These are phyloP conservation scores for Gnetum montanum DNA, from an alignment of 75 land plant genomes.

Conservation along the genomic window DNA sequence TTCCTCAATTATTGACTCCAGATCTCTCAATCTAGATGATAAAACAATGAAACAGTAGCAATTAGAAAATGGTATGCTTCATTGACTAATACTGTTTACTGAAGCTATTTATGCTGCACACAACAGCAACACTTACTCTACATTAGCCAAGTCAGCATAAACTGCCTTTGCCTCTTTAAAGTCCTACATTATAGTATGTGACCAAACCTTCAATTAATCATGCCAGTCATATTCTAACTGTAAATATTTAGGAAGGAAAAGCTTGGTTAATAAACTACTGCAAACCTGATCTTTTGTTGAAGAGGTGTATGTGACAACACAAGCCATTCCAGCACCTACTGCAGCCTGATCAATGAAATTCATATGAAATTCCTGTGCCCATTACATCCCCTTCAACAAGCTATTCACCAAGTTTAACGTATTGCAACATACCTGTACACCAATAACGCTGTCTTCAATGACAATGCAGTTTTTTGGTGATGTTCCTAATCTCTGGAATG, in stretches of 20 bases:
- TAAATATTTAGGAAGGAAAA: background rate
- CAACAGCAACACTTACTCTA: constrained; percentile 26
- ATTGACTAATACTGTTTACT: background rate
- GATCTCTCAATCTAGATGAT: constrained; percentile 41
- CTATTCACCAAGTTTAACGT: background rate
- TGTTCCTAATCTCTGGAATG: constrained; percentile 57
- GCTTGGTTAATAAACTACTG: background rate
- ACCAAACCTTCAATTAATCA: background rate
- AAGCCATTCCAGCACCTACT: constrained; percentile 75
- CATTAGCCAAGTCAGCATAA: constrained; percentile 53
- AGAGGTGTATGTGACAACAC: constrained; percentile 81
- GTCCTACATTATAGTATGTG: constrained; percentile 26
- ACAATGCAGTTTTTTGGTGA: constrained; percentile 65
- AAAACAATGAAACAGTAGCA: background rate
- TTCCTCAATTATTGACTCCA: constrained; percentile 30
- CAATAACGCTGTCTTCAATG: constrained; percentile 93
- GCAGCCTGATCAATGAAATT: constrained; percentile 65
- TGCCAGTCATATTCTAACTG: background rate
- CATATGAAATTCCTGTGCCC: no score
- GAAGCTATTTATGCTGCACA: background rate
- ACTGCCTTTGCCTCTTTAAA: constrained; percentile 50
- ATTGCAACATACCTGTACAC: constrained; percentile 66
- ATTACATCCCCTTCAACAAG: no score
- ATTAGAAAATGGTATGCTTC: background rate
- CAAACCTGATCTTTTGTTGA: constrained; percentile 85